Evolutionary conservation across 192 early-diverging fungal genomes (phyloP).

Genomic region (Linnemannia elongata): DNA sequence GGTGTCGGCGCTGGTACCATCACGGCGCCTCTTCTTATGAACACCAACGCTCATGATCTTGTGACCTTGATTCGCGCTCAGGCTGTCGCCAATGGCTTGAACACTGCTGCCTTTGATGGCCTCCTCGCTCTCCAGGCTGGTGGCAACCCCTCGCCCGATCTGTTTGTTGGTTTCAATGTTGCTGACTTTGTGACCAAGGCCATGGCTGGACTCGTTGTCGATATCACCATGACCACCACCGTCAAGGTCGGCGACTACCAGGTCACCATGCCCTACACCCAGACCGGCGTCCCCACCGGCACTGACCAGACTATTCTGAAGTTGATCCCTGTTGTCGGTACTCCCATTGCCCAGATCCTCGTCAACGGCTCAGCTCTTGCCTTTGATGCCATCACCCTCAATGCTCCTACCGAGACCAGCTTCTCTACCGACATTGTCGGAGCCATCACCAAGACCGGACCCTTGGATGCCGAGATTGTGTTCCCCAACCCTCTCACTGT

Average conservation of each 20-base stretch:
- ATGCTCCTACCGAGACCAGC: conserved; percentile 47
- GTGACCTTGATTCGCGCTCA: conserved; percentile 53
- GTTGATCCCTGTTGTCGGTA: conserved; percentile 63
- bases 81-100: conserved; percentile 47
- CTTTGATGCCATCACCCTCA: conserved; percentile 55
- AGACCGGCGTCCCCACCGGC: conserved; percentile 53
- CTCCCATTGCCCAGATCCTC: conserved; percentile 61
- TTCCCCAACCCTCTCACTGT: conserved; percentile 59
- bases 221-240: conserved; percentile 54
- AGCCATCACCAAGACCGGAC: conserved; percentile 63
- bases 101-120: conserved; percentile 56
- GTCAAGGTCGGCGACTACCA: conserved; percentile 62
- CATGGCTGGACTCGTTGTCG: conserved; percentile 55
- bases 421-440: conserved; percentile 59
- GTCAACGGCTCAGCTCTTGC: conserved; percentile 55
- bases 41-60: conserved; percentile 57
- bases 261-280: conserved; percentile 48
- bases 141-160: conserved; percentile 26
- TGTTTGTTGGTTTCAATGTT: conserved; percentile 60
- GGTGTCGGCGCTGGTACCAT: conserved; percentile 34
- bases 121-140: conserved; percentile 47
- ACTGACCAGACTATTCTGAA: conserved; percentile 57
- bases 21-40: conserved; percentile 56
- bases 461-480: conserved; percentile 59
- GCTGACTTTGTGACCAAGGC: conserved; percentile 54